Evolutionary conservation across 208 protist species (phyloP), one percentile per base, ranked within the genome.

Genomic region (Herpetomonas samuelpessoai): DNA sequence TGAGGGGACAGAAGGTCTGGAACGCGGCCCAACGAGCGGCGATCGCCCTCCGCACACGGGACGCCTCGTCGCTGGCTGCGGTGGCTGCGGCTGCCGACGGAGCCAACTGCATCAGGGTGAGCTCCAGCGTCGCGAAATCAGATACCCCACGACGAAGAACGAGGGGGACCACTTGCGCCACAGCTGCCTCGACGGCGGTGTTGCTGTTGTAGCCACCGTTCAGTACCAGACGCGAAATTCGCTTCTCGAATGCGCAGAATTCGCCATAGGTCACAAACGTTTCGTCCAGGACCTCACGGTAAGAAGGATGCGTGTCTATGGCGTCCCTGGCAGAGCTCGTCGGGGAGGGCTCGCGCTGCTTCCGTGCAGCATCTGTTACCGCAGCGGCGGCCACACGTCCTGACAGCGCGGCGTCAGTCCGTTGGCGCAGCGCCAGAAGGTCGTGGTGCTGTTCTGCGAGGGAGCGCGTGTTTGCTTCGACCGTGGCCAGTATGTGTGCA

Each of bases 81-180:
- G 18, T 12, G 2, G 47, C 53, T 2, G 26, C 27, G 22, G 22
- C 66, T 21, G 18, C 45, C 62, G 35, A 28, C 22, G 46, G 38
- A 51, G n/a, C 18, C 49, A 62, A 7, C 47, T 47, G 50, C 39
- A 48, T 38, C 38, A 79, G 60, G 6, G 87, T 68, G 10, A 92
- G 55, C 45, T 92, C 86, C 53, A 92, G 31, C 12, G 57, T 65
- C 3, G 68, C 68, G 56, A 92, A 89, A 68, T 77, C 79, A 4
- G 63, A 78, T n/a, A 87, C 68, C 7, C 86, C 86, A 21, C 79
- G 64, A 16, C 79, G 68, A 18, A 92, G 59, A 21, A 89, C 72
- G 19, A 83, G 4, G 19, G 86, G 74, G 14, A 92, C 65, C 51
- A 80, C 77, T 47, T 7, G 46, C 25, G 52, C 30, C n/a, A 31